Base-by-base conservation (phyloP, 352 stramenopile genomes). In the Blastocystis sp. region DNA sequence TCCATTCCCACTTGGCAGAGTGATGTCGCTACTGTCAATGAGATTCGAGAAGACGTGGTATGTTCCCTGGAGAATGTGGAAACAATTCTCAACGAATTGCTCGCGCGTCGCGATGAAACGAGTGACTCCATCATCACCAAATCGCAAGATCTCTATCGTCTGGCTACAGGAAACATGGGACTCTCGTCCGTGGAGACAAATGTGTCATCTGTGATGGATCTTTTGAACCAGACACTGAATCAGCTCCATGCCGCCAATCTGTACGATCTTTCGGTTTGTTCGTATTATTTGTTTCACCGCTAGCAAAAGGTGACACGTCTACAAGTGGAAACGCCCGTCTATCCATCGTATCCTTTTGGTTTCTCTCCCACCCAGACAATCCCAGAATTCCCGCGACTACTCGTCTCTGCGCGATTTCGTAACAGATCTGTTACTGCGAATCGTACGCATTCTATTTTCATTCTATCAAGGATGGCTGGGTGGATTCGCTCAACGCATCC, bases 51-150 rank as follows among this genome's bases (percentile, higher is more conserved):
- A 9, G 24, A 34, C 36, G 24, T 78, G 0, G 67, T 78, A 3
- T 78, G 67, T 34, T 57, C 44, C 6, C 44, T 78, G 4, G 67
- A 78, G 44, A 78, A 78, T 29, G 44, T 78, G n/a, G n/a, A n/a
- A n/a, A n/a, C n/a, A n/a, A n/a, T n/a, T n/a, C n/a, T n/a, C n/a
- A n/a, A n/a, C 48, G 14, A 49, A 34, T 44, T 78, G 8, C 29
- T 54, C 32, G 18, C 29, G 57, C n/a, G 34, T 63, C 67, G 36
- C 6, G 18, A 40, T 16, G 36, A 16, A 21, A 57, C 32, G 18
- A 27, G 32, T 57, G 7, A 76, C 7, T 54, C 29, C 14, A 16
- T 27, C 14, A 56, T 21, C n/a, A 57, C 14, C 38, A 29, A 46
- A 18, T 56, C 27, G n/a, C 48, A 56, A 53, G 36, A 54, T 34